Conservation (phyloP, 768 basidiomycete species). For the Leccinum subgranulosum region DNA sequence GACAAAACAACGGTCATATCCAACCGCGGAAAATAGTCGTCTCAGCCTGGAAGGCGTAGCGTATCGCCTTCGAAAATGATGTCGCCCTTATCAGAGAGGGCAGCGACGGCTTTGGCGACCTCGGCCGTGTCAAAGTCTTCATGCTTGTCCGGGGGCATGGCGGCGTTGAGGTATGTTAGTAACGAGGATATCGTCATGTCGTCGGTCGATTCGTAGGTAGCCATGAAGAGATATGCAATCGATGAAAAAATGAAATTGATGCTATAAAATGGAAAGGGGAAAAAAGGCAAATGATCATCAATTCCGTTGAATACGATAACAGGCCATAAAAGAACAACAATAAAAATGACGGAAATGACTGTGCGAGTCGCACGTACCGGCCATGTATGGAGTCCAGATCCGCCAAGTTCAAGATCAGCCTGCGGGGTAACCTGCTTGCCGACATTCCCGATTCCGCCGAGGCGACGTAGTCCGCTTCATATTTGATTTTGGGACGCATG, state of each 20-base stretch:
- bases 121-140: slow-evolving; percentile 80
- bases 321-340: neutral
- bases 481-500: slow-evolving; percentile 27
- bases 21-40: neutral
- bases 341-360: neutral
- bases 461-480: slow-evolving; percentile 21
- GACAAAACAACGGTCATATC: neutral
- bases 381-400: slow-evolving; percentile 60
- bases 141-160: slow-evolving; percentile 73
- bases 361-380: slow-evolving; percentile 43
- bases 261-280: slow-evolving; percentile 30
- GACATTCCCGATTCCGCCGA: slow-evolving; percentile 14
- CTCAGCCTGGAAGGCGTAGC: slow-evolving; percentile 27
- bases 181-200: slow-evolving; percentile 69
- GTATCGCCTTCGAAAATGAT: slow-evolving; percentile 53
- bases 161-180: slow-evolving; percentile 70
- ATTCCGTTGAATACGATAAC: slow-evolving; percentile 1
- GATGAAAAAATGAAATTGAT: slow-evolving; percentile 59
- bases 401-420: slow-evolving; percentile 39
- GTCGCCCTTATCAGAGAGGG: slow-evolving; percentile 45
- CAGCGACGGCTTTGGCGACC: slow-evolving; percentile 50
- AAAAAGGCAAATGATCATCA: slow-evolving; percentile 2
- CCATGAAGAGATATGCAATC: slow-evolving; percentile 60
- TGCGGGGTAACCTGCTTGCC: slow-evolving; percentile 23
- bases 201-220: slow-evolving; percentile 64